Conservation (phyloP, 768 basidiomycete species). For the Kwoniella dendrophila region DNA sequence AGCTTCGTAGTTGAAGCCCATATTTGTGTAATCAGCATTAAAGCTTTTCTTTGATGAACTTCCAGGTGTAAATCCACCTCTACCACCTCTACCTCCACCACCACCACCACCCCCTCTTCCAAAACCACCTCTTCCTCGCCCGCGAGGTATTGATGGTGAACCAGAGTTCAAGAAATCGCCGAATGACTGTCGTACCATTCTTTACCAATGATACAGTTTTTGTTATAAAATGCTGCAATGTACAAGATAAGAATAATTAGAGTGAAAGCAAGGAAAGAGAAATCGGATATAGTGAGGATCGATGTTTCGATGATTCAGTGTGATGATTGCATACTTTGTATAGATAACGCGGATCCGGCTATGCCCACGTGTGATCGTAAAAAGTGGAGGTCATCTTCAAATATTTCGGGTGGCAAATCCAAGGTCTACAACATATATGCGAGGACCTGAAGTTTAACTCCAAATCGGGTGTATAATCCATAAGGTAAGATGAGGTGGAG, state of each 20-base stretch:
- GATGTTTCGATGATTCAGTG: too few species aligned
- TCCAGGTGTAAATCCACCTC: conserved; percentile 19
- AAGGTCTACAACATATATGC: too few species aligned
- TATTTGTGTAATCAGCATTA: conserved; percentile 41
- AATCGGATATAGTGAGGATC: background rate
- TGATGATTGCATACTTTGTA: too few species aligned
- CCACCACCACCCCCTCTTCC: conserved; percentile 23
- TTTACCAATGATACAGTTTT: background rate
- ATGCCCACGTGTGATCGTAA: background rate
- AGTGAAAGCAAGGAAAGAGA: background rate
- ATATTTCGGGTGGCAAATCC: too few species aligned
- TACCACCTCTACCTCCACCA: conserved; percentile 18
- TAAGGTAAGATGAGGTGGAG: too few species aligned
- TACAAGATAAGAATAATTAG: background rate
- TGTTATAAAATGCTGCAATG: background rate
- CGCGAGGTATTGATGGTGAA: conserved; percentile 33
- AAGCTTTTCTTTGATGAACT: conserved; percentile 21
- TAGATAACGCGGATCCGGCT: background rate
- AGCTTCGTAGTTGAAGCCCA: conserved; percentile 40
- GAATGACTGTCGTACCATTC: conserved; percentile 33
- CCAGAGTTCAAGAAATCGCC: conserved; percentile 42
- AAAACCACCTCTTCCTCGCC: conserved; percentile 30
- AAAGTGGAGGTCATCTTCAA: conserved; percentile 6
- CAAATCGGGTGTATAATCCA: too few species aligned
- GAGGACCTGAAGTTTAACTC: too few species aligned